Percentiles rank a stretch among this genome's conserved stretches.
Conservation (phyloP, 441 rosid genomes). For the Theobroma grandiflorum region DNA sequence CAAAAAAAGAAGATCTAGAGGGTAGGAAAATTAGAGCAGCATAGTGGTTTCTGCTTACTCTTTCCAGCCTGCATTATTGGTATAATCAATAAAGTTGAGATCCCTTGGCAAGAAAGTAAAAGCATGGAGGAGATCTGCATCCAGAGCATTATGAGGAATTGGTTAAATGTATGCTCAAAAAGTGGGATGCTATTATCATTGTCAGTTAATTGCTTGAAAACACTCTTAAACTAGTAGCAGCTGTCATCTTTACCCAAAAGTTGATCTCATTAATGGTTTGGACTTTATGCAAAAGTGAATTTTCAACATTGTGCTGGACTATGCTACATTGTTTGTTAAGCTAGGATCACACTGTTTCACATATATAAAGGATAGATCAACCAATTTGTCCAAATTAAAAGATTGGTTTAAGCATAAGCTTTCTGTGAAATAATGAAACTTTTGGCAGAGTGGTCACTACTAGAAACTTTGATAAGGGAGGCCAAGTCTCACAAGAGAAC, state of each 20-base stretch:
- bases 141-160: background rate
- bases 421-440: background rate
- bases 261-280: background rate
- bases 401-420: background rate
- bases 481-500: too few relatives aligned
- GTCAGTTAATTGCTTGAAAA: background rate
- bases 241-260: background rate
- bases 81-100: slow-evolving; percentile 49
- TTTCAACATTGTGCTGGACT: background rate
- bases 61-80: slow-evolving; percentile 36
- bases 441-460: background rate
- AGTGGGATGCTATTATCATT: background rate
- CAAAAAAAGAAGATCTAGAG: background rate
- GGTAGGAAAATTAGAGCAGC: background rate
- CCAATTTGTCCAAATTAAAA: background rate
- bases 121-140: slow-evolving; percentile 58
- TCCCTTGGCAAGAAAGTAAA: slow-evolving; percentile 53
- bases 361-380: background rate
- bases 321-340: background rate
- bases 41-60: slow-evolving; percentile 40
- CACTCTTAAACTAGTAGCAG: background rate
- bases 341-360: background rate
- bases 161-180: background rate
- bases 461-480: background rate
- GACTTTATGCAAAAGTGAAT: background rate